Evolutionary conservation across 371 early-diverging fungal species (phyloP), one percentile per base, ranked within the genome.

Genomic region (Capillidium rhysosporum): DNA sequence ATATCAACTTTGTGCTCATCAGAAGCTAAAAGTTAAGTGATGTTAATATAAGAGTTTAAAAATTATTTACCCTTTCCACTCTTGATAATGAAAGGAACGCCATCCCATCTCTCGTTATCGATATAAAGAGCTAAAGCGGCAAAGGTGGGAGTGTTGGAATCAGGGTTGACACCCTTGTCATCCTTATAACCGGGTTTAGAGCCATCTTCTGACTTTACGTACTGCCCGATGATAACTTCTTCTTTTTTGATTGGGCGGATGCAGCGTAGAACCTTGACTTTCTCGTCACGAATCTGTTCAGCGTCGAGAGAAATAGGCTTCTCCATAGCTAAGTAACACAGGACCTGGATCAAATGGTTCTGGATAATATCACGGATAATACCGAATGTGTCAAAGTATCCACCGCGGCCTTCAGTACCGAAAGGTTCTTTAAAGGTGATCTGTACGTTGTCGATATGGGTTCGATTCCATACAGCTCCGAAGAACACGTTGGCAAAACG

Each of bases 361-460:
- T 98, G 98, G 81, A 99, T 92, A 28, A 99, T 96, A 65, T 99
- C 99, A 57, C 98, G 90, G 59, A 98, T 89, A 49, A 98, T 95
- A 46, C 99, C 99, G 68, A 90, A 92, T 66, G 93, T 88, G 67
- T 99, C 98, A 80, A 98, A 99, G 74, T 98, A 98, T 10, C 94
- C 92, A 44, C 98, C 97, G 34, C 99, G 86, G 34, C 98, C 99
- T 62, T 96, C 90, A 4, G 93, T 96, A 20, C 98, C 98, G 65
- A 98, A 81, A 56, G 79, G 81, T 62, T 99, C 99, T 65, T 97
- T 98, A 69, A 98, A 99, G 0, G 91, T 89, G 66, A 93, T 93
- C 65, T 98, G 92, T n/a, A 99, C 80, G 56, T 91, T 92, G 59
- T 81, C 76, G 56, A 98, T 91, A 63, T 75, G 72, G 44, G 73